These are phyloP conservation scores for Globisporangium lucens DNA, from an alignment of 352 stramenopile genomes.

Conservation along the genomic window DNA sequence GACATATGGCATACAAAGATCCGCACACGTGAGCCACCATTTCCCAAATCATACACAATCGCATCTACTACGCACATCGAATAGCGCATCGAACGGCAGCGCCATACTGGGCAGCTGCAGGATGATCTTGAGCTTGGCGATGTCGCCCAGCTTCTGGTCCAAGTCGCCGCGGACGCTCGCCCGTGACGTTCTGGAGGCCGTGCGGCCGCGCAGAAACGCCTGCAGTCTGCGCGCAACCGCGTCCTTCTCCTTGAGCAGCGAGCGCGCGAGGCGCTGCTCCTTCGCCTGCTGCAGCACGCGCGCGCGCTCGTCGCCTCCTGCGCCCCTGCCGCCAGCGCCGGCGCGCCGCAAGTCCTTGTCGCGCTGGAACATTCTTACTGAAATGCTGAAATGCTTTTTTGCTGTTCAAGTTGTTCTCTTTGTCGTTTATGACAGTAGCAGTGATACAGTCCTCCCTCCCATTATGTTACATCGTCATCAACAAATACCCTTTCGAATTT, in stretches of 20 bases:
- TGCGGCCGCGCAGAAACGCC: constrained; percentile 39
- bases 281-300: constrained; percentile 56
- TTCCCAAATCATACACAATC: too few species aligned
- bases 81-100: constrained; percentile 46
- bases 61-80: constrained; percentile 23
- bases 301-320: constrained; percentile 27
- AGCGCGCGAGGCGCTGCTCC: constrained; percentile 39
- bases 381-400: neutral
- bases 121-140: constrained; percentile 47
- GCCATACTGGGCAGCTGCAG: constrained; percentile 48
- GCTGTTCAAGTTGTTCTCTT: too few species aligned
- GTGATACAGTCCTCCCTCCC: too few species aligned
- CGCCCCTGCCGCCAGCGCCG: neutral
- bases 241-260: constrained; percentile 37
- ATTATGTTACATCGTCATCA: too few species aligned
- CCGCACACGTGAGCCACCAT: too few species aligned
- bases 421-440: too few species aligned
- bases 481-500: too few species aligned
- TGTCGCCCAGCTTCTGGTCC: constrained; percentile 54
- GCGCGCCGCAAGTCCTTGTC: constrained; percentile 42
- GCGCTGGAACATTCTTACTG: constrained; percentile 40
- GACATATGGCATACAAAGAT: neutral
- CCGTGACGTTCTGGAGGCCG: constrained; percentile 20
- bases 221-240: constrained; percentile 32
- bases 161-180: constrained; percentile 29